phyloP scores from a whole-genome alignment of 805 yeast species.

The Candida chilensis region DNA sequence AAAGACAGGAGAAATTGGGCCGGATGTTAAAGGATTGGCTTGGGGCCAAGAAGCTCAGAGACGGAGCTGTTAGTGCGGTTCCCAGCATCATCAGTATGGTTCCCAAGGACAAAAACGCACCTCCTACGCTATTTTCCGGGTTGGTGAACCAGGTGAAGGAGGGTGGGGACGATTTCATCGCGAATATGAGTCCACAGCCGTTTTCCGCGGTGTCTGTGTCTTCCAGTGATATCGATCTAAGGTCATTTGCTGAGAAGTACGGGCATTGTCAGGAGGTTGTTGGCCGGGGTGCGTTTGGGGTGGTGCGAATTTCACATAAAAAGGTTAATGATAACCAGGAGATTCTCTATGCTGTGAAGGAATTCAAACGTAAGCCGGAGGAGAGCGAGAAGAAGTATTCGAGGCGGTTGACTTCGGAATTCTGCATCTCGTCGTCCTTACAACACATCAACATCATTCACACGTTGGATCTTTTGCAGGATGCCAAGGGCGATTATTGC shows the following conservation, averaged over 20 bases:
- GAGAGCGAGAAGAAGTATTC: slow-evolving; percentile 63
- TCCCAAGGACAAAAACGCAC: slow-evolving; percentile 22
- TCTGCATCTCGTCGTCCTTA: slow-evolving; percentile 71
- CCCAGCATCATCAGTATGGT: slow-evolving; percentile 52
- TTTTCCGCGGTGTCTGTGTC: slow-evolving; percentile 11
- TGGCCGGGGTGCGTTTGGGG: slow-evolving; percentile 92
- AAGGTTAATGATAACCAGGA: slow-evolving; percentile 32
- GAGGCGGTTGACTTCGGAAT: slow-evolving; percentile 70
- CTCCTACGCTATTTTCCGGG: slow-evolving; percentile 67
- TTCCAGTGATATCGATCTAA: slow-evolving; percentile 18
- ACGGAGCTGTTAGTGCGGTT: slow-evolving; percentile 65
- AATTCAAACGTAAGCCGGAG: slow-evolving; percentile 54
- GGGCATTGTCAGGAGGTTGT: slow-evolving; percentile 93
- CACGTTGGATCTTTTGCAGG: slow-evolving; percentile 69
- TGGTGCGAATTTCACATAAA: slow-evolving; percentile 82
- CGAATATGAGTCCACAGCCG: slow-evolving; percentile 12
- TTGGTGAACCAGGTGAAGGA: slow-evolving; percentile 49
- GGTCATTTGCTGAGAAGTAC: slow-evolving; percentile 77
- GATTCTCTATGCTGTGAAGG: slow-evolving; percentile 75
- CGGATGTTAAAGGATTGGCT: slow-evolving; percentile 68
- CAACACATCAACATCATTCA: slow-evolving; percentile 72
- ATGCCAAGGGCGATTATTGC: slow-evolving; percentile 75
- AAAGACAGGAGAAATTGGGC: slow-evolving; percentile 67
- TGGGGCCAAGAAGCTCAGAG: slow-evolving; percentile 65
- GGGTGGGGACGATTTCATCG: slow-evolving; percentile 4